Base-by-base conservation (phyloP, 202 grass and related monocot species). In the Saccharum hybrid region DNA sequence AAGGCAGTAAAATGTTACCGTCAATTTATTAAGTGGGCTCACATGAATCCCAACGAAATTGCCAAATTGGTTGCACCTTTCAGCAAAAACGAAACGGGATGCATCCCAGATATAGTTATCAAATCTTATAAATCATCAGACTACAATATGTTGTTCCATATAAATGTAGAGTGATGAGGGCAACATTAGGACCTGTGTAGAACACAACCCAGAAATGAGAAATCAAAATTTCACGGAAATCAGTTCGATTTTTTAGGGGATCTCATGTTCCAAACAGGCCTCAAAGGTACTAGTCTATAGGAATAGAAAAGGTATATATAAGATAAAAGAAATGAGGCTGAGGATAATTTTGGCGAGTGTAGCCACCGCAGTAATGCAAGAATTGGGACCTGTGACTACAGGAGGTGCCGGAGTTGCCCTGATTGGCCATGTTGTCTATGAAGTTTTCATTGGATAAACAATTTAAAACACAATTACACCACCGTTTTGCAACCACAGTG, bases 391-490 rank as follows among this genome's bases (percentile, higher is more conserved):
- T 13, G 14, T 4, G 30, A 22, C 22, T n/a, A 45, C 1, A 42
- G 31, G 23, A 59, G 36, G 42, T 6, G 51, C 14, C 63, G 62
- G 59, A 63, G 26, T 69, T 39, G 37, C 76, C 84, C 70, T 56
- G 39, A 68, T 30, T 84, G 36, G 45, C 81, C 84, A 84, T 84
- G 63, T 71, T 76, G 81, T 84, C 71, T 72, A 90, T 52, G 37
- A 81, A 84, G 81, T 84, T 90, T 77, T 77, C 66, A 77, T 73
- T 59, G 42, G 84, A 71, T 66, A 5, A 90, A 90, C 74, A 76
- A 77, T 87, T 84, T 77, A 84, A 84, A 90, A 62, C 88, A 77
- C 85, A 84, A 81, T 84, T 90, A 87, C 85, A 90, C 51, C 57
- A 90, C 76, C 59, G 81, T 84, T 67, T 43, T 81, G 85, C 19